Evolutionary conservation across 2,329 filamentous ascomycete genomes (phyloP), one percentile per base, ranked within the genome.

Genomic region (Cucurbitaria berberidis): DNA sequence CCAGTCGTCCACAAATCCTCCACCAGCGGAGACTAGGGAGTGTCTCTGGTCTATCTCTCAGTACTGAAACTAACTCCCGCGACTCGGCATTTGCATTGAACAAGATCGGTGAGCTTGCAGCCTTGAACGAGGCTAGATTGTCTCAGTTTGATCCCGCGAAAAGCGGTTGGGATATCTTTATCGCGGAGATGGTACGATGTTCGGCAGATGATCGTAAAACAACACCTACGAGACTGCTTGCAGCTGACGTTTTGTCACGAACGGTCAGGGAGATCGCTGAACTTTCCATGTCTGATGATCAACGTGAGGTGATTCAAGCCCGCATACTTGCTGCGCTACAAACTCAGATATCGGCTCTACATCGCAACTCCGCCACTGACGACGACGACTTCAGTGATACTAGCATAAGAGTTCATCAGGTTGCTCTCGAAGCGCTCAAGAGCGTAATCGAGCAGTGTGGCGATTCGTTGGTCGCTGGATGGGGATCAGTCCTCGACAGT

Each of bases 401-500:
- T 0, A 89, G 95, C 60, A 78, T 91, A 16, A 89, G 95, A 49
- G 89, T 96, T 15, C 91, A 96, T 70, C 88, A 88, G 58, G 86
- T 89, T 47, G 82, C 90, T 21, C 82, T 96, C 1, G 91, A 96
- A 59, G 88, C 89, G 0, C 78, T 96, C 6, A 92, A 91, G 71
- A 87, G 82, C 49, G 85, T 97, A 18, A 81, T 99, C 1, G 93
- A 98, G 68, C 89, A 92, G 57, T 93, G 89, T 63, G 95, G 93
- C 8, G 93, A 99, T 69, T 87, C 86, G 0, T 82, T 98, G 5
- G 80, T 89, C 13, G 87, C 86, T 60, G 93, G 92, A 3, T 99
- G 95, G 95, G 85, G 89, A 42, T 84, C 91, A 43, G 87, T 91
- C 0, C 95, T 99, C 62, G 86, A 90, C 39, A 88, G 97, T 56